Base-by-base conservation (phyloP, 257 asterid species). In the Solanum rostratum region DNA sequence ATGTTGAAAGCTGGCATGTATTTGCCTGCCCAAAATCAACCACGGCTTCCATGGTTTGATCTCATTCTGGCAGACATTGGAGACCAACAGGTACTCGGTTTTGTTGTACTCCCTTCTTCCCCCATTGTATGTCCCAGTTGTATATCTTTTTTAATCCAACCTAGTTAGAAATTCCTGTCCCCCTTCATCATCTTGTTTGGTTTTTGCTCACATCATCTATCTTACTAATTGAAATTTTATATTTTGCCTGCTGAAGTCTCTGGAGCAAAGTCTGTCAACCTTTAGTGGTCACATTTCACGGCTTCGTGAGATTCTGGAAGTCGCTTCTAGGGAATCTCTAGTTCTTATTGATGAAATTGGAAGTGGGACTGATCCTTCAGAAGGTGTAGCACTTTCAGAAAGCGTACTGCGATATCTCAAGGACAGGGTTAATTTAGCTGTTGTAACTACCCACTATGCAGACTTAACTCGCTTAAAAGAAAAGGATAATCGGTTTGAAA, bases 361-460 rank as follows among this genome's bases (percentile, higher is more conserved):
- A 84, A 90, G 99, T 85, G 98, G 99, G 82, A 97, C 99, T 20
- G 99, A 95, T 90, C 98, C 99, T 86, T 94, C 99, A 12, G 99
- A 97, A 90, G 99, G 99, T 12, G 94, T 94, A 86, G 98, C 97
- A 84, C 95, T 95, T 66, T 93, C 99, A 55, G 87, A 97, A 68
- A 93, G 98, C 93, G 89, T 97, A 84, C 87, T 97, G 94, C 93
- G 89, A 41, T 93, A 93, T 89, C 95, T 95, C 86, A 94, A 95
- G 89, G 93, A 92, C 83, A 90, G 95, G 86, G 98, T 95, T 82
- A 91, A 90, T 68, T 90, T 97, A 91, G 97, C 97, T 84, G 95
- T 97, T 84, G 97, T 94, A 79, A 97, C 99, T 60, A 97, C 98
- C 85, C 98, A 97, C 84, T 97, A 95, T 81, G 95, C 95, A 57